Conservation (phyloP, 345 rosid genomes). For the Mercurialis annua region DNA sequence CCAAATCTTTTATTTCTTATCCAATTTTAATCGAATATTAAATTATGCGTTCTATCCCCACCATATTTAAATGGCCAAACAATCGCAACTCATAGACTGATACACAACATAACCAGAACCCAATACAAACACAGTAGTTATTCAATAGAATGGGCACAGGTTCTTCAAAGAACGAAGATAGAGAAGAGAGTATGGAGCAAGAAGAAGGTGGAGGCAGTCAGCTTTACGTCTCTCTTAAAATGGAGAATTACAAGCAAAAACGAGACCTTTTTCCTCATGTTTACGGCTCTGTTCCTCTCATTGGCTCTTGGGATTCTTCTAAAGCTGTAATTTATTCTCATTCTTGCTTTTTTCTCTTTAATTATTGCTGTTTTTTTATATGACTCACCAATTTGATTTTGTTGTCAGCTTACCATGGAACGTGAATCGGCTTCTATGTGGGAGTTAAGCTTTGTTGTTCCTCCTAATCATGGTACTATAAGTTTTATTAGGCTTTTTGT, state of each 20-base stretch:
- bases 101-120: too few species aligned
- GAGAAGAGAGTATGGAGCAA: slow-evolving; percentile 59
- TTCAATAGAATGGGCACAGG: slow-evolving; percentile 87
- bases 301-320: slow-evolving; percentile 94
- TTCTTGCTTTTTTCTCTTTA: background rate
- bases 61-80: too few species aligned
- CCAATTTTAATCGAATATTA: too few species aligned
- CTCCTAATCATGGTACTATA: slow-evolving; percentile 82
- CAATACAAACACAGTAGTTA: too few species aligned
- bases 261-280: slow-evolving; percentile 89
- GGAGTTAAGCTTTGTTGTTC: slow-evolving; percentile 91
- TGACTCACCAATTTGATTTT: background rate
- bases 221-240: slow-evolving; percentile 80
- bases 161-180: slow-evolving; percentile 60
- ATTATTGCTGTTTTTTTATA: background rate
- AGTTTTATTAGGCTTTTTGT: too few species aligned
- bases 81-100: too few species aligned
- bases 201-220: slow-evolving; percentile 80
- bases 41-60: too few species aligned
- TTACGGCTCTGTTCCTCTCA: slow-evolving; percentile 84
- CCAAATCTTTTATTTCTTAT: too few species aligned
- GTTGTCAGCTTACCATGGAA: slow-evolving; percentile 67
- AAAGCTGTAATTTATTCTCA: slow-evolving; percentile 63
- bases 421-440: slow-evolving; percentile 93
- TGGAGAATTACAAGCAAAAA: slow-evolving; percentile 78